phyloP scores from a whole-genome alignment of 495 filamentous ascomycete species.

The Cairneyella variabilis region DNA sequence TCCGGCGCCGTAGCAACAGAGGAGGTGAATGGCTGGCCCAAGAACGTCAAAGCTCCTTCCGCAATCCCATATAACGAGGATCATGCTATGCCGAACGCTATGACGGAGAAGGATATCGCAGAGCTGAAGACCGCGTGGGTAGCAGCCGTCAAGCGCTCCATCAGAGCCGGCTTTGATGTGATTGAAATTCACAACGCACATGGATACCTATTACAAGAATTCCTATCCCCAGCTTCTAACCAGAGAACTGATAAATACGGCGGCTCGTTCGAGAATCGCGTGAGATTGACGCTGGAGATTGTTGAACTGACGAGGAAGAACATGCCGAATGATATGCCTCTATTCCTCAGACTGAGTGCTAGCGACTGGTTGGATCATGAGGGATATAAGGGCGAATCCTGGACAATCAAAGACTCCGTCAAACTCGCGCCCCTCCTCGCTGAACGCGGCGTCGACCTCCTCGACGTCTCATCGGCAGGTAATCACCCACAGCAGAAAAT shows the following conservation, averaged over 20 bases:
- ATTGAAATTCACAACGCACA: slow-evolving; percentile 45
- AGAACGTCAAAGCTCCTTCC: slow-evolving; percentile 52
- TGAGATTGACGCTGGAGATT: slow-evolving; percentile 53
- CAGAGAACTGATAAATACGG: slow-evolving; percentile 62
- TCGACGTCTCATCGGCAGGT: slow-evolving; percentile 59
- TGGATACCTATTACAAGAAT: slow-evolving; percentile 52
- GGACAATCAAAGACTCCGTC: slow-evolving; percentile 55
- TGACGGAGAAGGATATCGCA: slow-evolving; percentile 55
- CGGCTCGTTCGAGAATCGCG: slow-evolving; percentile 61
- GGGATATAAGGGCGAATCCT: slow-evolving; percentile 38
- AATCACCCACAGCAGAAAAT: slow-evolving; percentile 54
- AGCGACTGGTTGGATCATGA: slow-evolving; percentile 39
- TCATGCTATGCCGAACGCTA: slow-evolving; percentile 37
- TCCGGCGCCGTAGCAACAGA: slow-evolving; percentile 44
- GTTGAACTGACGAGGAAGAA: slow-evolving; percentile 46
- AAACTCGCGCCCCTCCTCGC: slow-evolving; percentile 49
- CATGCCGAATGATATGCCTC: slow-evolving; percentile 59
- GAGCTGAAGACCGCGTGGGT: slow-evolving; percentile 53
- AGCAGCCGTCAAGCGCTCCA: slow-evolving; percentile 48
- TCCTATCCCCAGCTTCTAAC: slow-evolving; percentile 54
- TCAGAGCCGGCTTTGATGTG: slow-evolving; percentile 54
- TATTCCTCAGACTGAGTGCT: slow-evolving; percentile 35
- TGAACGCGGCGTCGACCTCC: slow-evolving; percentile 54
- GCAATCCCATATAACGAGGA: slow-evolving; percentile 50
- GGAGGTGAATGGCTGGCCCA: slow-evolving; percentile 55